Evolutionary conservation across 192 early-diverging fungal genomes (phyloP), one percentile per base, ranked within the genome.

Genomic region (Podila horticola): DNA sequence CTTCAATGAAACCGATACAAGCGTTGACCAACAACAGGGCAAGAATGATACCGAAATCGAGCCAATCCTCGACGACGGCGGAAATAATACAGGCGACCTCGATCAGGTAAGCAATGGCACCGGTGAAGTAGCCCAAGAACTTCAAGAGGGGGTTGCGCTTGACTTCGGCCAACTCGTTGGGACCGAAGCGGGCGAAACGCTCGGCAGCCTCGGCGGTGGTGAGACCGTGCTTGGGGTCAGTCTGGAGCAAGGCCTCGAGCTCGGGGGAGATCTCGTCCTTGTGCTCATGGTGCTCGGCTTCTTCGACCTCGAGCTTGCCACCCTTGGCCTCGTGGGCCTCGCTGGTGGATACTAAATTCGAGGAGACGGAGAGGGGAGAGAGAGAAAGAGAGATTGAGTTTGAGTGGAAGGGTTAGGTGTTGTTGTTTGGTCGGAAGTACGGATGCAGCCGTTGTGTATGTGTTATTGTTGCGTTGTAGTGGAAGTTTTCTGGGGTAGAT

Each of bases 1-100:
- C 96, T 81, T 98, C 96, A 69, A 94, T 88, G 72, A 93, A 98
- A 81, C 96, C 97, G 79, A 98, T 97, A 66, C 92, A 86, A 31
- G 97, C 97, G 82, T 98, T 98, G 86, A 92, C 89, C 36, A 95
- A 84, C 66, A 95, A 84, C 33, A 95, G 79, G 9, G 85, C 94
- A 48, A 93, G 71, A 71, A 96, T 94, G 71, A 96, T 94, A 74
- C 93, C 93, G 84, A 96, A 93, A 74, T 96, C 93, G 64, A 94
- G 66, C 88, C 86, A 87, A 67, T 87, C 71, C 66, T 87, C 75
- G 52, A 93, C 88, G 3, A 94, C 88, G 55, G 89, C 93, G 33
- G 94, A 91, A 49, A 96, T 88, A 45, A 97, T 91, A 76, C 90
- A 92, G 12, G 97, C 90, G 52, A 97, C 88, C 86, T 98, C 97